Evolutionary conservation across 208 protist genomes (phyloP).

Genomic region (Acanthamoeba healyi): DNA sequence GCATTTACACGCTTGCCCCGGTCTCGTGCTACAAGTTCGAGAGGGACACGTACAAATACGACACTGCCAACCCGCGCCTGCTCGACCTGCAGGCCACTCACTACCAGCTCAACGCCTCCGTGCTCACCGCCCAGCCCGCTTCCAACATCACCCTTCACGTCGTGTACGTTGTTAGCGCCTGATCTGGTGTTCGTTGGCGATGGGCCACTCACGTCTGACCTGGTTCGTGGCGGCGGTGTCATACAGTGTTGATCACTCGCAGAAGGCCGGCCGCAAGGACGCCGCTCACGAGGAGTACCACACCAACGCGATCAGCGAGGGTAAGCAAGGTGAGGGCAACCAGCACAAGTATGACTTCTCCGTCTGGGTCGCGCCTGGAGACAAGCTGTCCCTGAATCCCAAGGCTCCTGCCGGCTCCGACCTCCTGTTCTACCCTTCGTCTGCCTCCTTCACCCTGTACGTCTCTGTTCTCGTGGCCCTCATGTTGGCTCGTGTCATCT

Average conservation of each 20-base stretch:
- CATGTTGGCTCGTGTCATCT: neutral
- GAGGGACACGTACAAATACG: conserved; percentile 62
- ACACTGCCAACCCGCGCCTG: conserved; percentile 47
- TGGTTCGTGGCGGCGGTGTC: neutral
- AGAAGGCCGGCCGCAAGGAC: neutral
- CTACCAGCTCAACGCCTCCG: conserved; percentile 54
- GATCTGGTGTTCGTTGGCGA: neutral
- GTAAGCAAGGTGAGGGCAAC: neutral
- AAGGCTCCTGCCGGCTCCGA: conserved; percentile 10
- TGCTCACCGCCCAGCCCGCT: neutral
- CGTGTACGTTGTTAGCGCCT: neutral
- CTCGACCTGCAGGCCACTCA: conserved; percentile 71
- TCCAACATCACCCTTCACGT: conserved; percentile 44
- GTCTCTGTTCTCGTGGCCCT: neutral
- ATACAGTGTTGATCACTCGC: neutral
- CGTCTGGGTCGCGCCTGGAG: conserved; percentile 45
- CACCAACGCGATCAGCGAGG: neutral
- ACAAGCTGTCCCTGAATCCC: conserved; percentile 28
- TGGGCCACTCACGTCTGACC: neutral
- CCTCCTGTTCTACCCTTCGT: conserved; percentile 61
- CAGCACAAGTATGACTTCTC: neutral
- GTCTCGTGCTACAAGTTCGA: conserved; percentile 70
- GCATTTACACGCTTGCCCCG: conserved; percentile 64
- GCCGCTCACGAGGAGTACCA: conserved; percentile 35
- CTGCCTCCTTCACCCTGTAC: conserved; percentile 41